Evolutionary conservation across 352 stramenopile species (phyloP), one percentile per base, ranked within the genome.

Genomic region (Globisporangium uncinulatum): DNA sequence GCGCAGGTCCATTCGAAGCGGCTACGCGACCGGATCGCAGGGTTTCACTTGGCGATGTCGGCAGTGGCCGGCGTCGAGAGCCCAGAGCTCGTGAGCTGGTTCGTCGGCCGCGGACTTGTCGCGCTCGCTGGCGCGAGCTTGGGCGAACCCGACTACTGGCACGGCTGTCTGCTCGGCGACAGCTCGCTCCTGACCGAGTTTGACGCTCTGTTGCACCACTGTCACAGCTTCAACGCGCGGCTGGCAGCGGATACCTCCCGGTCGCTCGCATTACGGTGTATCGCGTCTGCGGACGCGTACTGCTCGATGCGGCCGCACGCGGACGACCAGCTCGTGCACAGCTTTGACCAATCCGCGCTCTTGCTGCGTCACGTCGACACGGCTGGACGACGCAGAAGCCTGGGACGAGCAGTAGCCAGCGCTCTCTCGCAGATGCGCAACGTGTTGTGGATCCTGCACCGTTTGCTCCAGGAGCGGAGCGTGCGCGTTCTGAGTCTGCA

Each of bases 81-180:
- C 43, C 44, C 59, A 17, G 56, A 61, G 11, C 57, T 80, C 43
- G 41, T 59, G 15, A 66, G 59, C 24, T 78, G 64, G 31, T 76
- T 80, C 57, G 61, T 80, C 37, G 69, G 71, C 20, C 66, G 69
- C 5, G 62, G 67, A 15, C 42, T 78, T 17, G 44, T 71, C 17
- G 61, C 63, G 17, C 65, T 73, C 15, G 62, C 70, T 7, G 61
- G 62, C 20, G 66, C 29, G 19, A 72, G 47, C 19, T n/a, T 17
- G 11, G 31, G 47, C 20, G 58, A 65, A 15, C 44, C 37, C 5
- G 58, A 59, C 37, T 65, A 65, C 58, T 46, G 59, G 29, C 58
- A 39, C 15, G 60, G 60, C 0, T 66, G 60, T 21, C 14, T 62
- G 37, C 60, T 66, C 9, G 60, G 48, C 13, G 55, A 66, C 32